Base-by-base conservation (phyloP, 306 rosid genomes). In the Hylodesmum podocarpum region DNA sequence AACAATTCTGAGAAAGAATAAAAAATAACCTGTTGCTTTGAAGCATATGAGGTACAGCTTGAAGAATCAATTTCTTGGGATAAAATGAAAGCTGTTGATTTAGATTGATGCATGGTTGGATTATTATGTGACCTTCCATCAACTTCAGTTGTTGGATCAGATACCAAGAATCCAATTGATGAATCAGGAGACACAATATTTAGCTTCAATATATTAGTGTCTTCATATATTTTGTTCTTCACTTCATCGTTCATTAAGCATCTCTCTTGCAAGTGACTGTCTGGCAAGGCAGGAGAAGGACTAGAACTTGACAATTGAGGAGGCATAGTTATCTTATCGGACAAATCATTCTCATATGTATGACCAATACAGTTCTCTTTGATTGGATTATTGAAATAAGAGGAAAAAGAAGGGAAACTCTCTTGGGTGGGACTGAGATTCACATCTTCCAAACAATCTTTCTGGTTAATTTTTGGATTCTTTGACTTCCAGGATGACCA, bases 11-110 rank as follows among this genome's bases (percentile, higher is more conserved):
- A 40, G 53, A 54, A 27, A 67, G 54, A 67, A n/a, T n/a, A 76
- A 49, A 24, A 9, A 7, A 50, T 63, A 54, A 91, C 99, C 99
- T 89, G 87, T 58, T 83, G 89, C 28, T 75, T 72, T 73, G 89
- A 84, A 59, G 78, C 59, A 55, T 80, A 28, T 28, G 82, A 77
- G 15, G 64, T 15, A 41, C 31, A 77, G 72, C 83, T 43, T 36
- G 83, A 76, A 70, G 76, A 84, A 84, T 84, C 85, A 43, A 14
- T 34, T 64, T 31, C 82, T 9, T 14, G 55, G 28, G 50, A 33
- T 41, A 51, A 46, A 58, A 70, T 72, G 81, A 70, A 73, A 21
- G 63, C 24, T 22, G 29, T 34, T 73, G 82, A 36, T 78, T 78
- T 83, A 75, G 70, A 53, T 73, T 54, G 76, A 71, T 57, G 72